Base-by-base conservation (phyloP, 352 stramenopile species). In the Pythium brachiatum region DNA sequence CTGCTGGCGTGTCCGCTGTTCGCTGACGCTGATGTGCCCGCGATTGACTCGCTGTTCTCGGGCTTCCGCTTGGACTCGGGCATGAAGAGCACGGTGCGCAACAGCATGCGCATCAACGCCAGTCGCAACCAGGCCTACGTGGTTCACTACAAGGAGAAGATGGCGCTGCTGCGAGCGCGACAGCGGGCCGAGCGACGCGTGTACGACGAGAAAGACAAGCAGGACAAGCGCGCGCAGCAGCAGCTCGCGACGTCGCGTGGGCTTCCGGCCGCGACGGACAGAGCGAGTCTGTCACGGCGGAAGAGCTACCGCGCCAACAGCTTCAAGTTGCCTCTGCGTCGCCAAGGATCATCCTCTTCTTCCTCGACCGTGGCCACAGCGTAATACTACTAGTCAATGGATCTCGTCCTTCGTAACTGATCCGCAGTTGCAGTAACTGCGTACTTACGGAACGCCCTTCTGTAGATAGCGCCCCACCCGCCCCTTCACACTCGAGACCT, bases 101-200 rank as follows among this genome's bases (percentile, higher is more conserved):
- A 75, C 58, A 92, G 81, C 62, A 90, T 92, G 81, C 83, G 81
- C 43, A 89, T 90, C 60, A 92, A 90, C 57, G 72, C 76, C 31
- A 85, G 78, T 27, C 81, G 83, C 43, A 89, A 74, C 39, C 72
- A 85, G n/a, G 79, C 81, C 18, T 79, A 92, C 47, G 65, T 89
- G 2, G 76, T 89, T 13, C 83, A 89, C 34, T 88, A 85, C 62
- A 81, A 86, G 25, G 83, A 90, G 39, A 69, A 81, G 48, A 62
- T 80, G 41, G 72, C 81, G 16, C 65, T 90, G 27, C 44, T 72
- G 29, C 77, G 74, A 5, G 76, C 80, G 11, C 64, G 79, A 4
- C 76, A 85, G 48, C 77, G 77, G 31, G 83, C 81, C 8, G 83
- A 92, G 53, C 79, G 76, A 36, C 81, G 81, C 38, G 76, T 90